A percentile compares a stretch with the other conserved stretches of the same genome.
Conservation (phyloP, 192 early-diverging fungal genomes). For the Backusella luteola region DNA sequence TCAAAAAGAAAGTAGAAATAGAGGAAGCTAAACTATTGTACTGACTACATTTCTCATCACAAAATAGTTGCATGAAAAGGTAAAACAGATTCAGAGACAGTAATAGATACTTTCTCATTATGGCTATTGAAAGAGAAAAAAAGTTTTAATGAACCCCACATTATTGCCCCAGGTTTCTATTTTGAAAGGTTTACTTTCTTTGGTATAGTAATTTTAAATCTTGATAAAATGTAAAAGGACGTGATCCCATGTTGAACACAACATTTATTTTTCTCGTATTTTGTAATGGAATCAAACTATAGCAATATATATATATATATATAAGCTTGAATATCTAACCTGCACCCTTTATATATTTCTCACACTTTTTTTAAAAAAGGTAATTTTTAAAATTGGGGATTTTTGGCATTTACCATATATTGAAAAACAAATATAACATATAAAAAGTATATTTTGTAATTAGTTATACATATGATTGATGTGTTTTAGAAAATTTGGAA, state of each 20-base stretch:
- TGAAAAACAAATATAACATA: neutral
- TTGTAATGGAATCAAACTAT: neutral
- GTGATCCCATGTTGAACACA: neutral
- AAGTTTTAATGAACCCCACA: neutral
- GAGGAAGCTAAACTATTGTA: no score
- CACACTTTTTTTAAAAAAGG: neutral
- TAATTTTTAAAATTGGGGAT: neutral
- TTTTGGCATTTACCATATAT: neutral
- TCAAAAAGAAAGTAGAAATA: no score
- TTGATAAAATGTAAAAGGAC: neutral
- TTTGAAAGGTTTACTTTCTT: neutral
- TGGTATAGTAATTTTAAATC: neutral
- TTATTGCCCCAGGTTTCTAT: neutral
- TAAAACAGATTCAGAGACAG: neutral
- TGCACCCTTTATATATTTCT: neutral
- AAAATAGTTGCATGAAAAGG: neutral
- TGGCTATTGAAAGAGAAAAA: neutral
- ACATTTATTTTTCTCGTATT: neutral
- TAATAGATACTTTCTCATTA: neutral
- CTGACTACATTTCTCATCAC: no score
- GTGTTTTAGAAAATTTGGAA: neutral
- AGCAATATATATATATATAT: neutral
- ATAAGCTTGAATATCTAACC: neutral
- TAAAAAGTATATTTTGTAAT: neutral
- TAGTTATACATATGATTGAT: neutral